These are phyloP conservation scores for Skeletonema costatum DNA, from an alignment of 108 stramenopile genomes.

Conservation along the genomic window DNA sequence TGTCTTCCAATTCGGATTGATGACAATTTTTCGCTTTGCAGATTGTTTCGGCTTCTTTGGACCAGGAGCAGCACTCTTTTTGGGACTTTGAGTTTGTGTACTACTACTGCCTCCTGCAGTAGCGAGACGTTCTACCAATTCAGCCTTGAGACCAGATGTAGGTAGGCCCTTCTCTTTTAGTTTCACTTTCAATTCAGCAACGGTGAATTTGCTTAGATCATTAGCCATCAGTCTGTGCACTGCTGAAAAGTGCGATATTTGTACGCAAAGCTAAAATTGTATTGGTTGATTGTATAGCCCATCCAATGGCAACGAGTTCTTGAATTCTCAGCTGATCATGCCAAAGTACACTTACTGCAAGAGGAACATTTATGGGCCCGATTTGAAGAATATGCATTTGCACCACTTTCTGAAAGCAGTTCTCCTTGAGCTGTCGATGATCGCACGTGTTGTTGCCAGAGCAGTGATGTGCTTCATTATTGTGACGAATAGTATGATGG, in stretches of 20 bases:
- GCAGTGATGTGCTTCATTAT: slow-evolving; percentile 3
- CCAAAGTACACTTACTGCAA: neutral
- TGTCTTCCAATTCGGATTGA: slow-evolving; percentile 55
- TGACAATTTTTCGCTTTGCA: slow-evolving; percentile 36
- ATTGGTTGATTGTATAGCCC: neutral
- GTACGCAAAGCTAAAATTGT: neutral
- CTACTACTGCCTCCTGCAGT: neutral
- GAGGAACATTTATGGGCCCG: neutral
- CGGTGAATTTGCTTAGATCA: slow-evolving; percentile 39
- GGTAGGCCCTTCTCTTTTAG: slow-evolving; percentile 36
- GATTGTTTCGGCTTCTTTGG: slow-evolving; percentile 16
- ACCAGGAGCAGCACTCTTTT: slow-evolving; percentile 1
- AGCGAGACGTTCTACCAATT: slow-evolving; percentile 45
- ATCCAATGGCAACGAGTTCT: neutral
- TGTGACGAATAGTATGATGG: neutral
- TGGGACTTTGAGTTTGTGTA: neutral
- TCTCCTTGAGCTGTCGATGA: neutral
- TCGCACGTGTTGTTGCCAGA: slow-evolving; percentile 3
- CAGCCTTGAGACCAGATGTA: slow-evolving; percentile 54
- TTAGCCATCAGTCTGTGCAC: slow-evolving; percentile 3
- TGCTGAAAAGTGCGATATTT: neutral
- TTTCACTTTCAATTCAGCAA: slow-evolving; percentile 47
- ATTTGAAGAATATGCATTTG: neutral
- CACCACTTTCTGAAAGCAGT: neutral
- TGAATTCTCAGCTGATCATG: neutral